phyloP scores from a whole-genome alignment of 106 monocot genomes.

The Dendrobium huoshanense region DNA sequence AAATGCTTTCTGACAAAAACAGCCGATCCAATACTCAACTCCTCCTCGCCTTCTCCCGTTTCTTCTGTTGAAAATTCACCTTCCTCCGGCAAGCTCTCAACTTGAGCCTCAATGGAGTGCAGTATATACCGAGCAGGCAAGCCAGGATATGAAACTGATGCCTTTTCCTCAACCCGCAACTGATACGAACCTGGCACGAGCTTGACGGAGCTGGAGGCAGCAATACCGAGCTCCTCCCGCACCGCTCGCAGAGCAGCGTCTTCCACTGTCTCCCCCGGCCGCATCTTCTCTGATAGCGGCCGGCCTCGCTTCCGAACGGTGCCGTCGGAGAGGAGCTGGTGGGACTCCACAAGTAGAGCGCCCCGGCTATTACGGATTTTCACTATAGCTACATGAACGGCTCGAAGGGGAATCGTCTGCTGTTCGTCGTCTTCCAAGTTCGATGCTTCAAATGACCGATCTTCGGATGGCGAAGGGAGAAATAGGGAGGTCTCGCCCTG shows the following conservation, averaged over 20 bases:
- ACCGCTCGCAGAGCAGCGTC: constrained; percentile 59
- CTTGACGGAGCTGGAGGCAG: constrained; percentile 9
- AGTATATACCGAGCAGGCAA: constrained; percentile 63
- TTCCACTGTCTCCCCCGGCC: constrained; percentile 67
- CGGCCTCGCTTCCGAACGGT: constrained; percentile 38
- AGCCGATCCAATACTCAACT: constrained; percentile 7
- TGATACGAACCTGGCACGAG: constrained; percentile 37
- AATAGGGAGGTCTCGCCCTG: constrained; percentile 63
- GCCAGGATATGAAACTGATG: constrained; percentile 73
- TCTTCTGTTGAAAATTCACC: constrained; percentile 89
- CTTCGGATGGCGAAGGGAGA: neutral
- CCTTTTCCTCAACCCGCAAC: constrained; percentile 54
- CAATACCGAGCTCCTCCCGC: constrained; percentile 55
- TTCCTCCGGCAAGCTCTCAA: constrained; percentile 69
- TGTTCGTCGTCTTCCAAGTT: neutral
- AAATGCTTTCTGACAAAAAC: constrained; percentile 66
- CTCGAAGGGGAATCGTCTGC: constrained; percentile 26
- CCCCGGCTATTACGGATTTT: constrained; percentile 38
- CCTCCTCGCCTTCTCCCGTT: constrained; percentile 36
- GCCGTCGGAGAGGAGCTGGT: constrained; percentile 85
- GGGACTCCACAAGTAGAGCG: constrained; percentile 55
- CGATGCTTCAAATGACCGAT: neutral
- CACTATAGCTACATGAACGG: constrained; percentile 65
- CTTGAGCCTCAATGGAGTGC: constrained; percentile 61
- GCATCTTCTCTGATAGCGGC: constrained; percentile 91